Evolutionary conservation across 352 stramenopile species (phyloP).

Genomic region (Globisporangium sylvaticum): DNA sequence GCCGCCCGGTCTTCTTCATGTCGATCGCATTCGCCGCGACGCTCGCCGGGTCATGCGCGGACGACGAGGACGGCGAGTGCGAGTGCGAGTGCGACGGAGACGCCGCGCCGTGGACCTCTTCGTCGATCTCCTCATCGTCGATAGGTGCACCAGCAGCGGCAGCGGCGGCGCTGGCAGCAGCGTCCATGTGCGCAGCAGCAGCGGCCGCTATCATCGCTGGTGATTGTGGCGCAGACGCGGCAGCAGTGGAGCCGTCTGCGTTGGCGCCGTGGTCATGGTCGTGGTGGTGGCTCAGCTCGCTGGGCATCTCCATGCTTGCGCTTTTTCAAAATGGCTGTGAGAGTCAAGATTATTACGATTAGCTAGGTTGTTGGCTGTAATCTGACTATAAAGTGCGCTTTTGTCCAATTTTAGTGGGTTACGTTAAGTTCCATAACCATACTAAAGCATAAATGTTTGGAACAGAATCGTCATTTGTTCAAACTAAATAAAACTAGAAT

Average conservation of each 20-base stretch:
- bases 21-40: slow-evolving; percentile 6
- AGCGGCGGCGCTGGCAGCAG: too few species aligned
- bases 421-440: too few species aligned
- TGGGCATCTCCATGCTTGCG: neutral
- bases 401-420: too few species aligned
- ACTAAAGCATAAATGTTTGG: too few species aligned
- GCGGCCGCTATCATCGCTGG: neutral
- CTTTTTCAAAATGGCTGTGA: neutral
- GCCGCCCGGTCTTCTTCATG: slow-evolving; percentile 65
- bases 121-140: neutral
- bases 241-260: neutral
- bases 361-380: too few species aligned
- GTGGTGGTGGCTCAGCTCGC: slow-evolving; percentile 1
- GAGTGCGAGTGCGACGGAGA: neutral
- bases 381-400: neutral
- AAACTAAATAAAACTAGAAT: too few species aligned
- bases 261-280: too few species aligned
- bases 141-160: too few species aligned
- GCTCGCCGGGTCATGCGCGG: neutral
- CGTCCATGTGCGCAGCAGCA: neutral
- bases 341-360: neutral
- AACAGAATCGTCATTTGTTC: too few species aligned
- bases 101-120: neutral
- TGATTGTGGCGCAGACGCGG: neutral
- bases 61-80: neutral